These are phyloP conservation scores for Solanum etuberosum DNA, from an alignment of 257 asterid species.

Conservation along the genomic window DNA sequence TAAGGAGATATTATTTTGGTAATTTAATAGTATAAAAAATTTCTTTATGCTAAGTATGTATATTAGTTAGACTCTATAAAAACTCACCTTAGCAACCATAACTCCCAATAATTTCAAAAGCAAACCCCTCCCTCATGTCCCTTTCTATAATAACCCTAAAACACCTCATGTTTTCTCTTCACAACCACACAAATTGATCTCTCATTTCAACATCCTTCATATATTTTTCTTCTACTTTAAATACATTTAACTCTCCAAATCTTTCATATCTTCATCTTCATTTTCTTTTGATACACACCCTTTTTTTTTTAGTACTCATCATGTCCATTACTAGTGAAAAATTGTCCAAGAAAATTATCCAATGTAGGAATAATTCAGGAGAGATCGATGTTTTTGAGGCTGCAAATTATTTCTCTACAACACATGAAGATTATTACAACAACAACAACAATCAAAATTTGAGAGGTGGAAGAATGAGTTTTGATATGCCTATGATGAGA, in stretches of 20 bases:
- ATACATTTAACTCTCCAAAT: background rate
- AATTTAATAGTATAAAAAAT: too few relatives aligned
- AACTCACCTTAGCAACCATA: slow-evolving; percentile 14
- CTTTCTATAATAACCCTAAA: background rate
- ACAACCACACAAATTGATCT: slow-evolving; percentile 17
- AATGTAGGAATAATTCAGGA: slow-evolving; percentile 47
- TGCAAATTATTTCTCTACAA: slow-evolving; percentile 54
- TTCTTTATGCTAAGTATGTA: too few relatives aligned
- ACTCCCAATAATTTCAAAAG: slow-evolving; percentile 23
- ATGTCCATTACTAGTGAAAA: slow-evolving; percentile 27
- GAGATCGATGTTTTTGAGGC: slow-evolving; percentile 90
- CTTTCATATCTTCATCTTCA: background rate
- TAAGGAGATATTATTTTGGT: too few relatives aligned
- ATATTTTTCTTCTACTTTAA: background rate
- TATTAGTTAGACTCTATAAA: background rate
- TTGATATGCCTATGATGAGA: slow-evolving; percentile 37
- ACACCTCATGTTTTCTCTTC: background rate
- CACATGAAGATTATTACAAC: slow-evolving; percentile 18
- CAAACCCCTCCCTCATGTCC: background rate
- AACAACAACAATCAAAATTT: slow-evolving; percentile 3
- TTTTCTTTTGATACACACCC: background rate
- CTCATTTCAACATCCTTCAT: background rate
- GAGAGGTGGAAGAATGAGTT: slow-evolving; percentile 42
- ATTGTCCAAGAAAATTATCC: slow-evolving; percentile 27
- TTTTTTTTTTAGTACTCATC: background rate